Conservation (phyloP, 2,329 filamentous ascomycete genomes). For the Neospermospora avenae region DNA sequence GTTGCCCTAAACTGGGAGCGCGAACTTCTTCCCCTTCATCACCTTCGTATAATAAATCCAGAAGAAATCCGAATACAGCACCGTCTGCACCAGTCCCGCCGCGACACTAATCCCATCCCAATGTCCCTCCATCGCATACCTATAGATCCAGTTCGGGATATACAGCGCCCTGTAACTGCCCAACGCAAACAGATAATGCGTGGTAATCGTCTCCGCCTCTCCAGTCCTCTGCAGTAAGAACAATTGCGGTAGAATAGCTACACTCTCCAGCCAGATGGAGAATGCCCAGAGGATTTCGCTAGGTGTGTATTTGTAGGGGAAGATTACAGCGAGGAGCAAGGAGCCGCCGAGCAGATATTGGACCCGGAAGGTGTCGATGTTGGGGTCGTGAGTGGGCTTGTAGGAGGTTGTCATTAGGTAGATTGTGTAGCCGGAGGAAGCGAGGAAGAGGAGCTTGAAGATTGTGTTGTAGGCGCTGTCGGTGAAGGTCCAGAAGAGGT, state of each 20-base stretch:
- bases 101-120: slow-evolving; percentile 85
- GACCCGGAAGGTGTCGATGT: slow-evolving; percentile 95
- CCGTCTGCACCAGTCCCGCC: slow-evolving; percentile 87
- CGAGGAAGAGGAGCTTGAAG: slow-evolving; percentile 96
- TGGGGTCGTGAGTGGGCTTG: slow-evolving; percentile 95
- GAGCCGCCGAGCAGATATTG: slow-evolving; percentile 87
- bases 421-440: slow-evolving; percentile 85
- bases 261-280: slow-evolving; percentile 95
- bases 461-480: slow-evolving; percentile 75
- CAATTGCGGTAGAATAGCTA: slow-evolving; percentile 93
- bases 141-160: slow-evolving; percentile 97
- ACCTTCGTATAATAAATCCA: slow-evolving; percentile 99
- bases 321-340: slow-evolving; percentile 72
- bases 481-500: slow-evolving; percentile 83
- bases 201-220: slow-evolving; percentile 98
- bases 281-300: slow-evolving; percentile 95
- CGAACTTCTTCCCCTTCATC: slow-evolving; percentile 84
- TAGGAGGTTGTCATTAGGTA: slow-evolving; percentile 98
- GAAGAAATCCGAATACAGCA: slow-evolving; percentile 98
- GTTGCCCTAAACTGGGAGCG: slow-evolving; percentile 66
- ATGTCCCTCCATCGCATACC: slow-evolving; percentile 76
- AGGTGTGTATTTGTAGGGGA: slow-evolving; percentile 79
- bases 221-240: slow-evolving; percentile 98
- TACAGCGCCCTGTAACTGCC: slow-evolving; percentile 90
- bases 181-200: slow-evolving; percentile 93